These are phyloP conservation scores for Penicillium subrubescens DNA, from an alignment of 495 filamentous ascomycete species.

Conservation along the genomic window DNA sequence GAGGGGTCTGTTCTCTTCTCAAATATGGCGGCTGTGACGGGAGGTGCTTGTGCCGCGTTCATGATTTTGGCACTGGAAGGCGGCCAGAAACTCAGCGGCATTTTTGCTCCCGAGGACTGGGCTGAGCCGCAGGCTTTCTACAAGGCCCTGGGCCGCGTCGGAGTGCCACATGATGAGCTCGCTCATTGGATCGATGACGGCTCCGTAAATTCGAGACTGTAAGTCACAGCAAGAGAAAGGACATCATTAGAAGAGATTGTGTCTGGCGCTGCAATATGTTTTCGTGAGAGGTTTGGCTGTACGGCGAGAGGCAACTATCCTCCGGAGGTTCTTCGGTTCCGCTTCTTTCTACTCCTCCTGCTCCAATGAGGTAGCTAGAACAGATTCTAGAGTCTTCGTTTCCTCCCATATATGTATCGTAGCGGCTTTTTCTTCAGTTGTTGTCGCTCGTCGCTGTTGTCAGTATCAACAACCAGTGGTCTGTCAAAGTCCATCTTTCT, in stretches of 20 bases:
- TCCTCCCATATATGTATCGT: background rate
- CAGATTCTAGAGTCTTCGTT: background rate
- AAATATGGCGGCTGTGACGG: background rate
- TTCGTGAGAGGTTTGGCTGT: background rate
- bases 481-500: background rate
- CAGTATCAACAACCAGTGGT: background rate
- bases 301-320: background rate
- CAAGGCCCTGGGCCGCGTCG: background rate
- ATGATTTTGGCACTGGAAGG: slow-evolving; percentile 5
- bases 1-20: background rate
- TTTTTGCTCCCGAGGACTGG: background rate
- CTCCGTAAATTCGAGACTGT: background rate
- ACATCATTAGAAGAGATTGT: background rate
- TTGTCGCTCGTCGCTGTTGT: background rate
- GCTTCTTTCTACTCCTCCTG: background rate
- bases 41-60: slow-evolving; percentile 1
- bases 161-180: slow-evolving; percentile 2
- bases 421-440: background rate
- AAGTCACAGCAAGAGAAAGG: background rate
- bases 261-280: background rate
- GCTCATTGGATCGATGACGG: background rate
- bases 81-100: background rate
- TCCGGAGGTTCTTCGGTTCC: background rate
- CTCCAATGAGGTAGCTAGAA: background rate
- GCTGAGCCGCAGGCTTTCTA: slow-evolving; percentile 1